These are phyloP conservation scores for Dalechampia spathulata DNA, from an alignment of 441 rosid species.

Conservation along the genomic window DNA sequence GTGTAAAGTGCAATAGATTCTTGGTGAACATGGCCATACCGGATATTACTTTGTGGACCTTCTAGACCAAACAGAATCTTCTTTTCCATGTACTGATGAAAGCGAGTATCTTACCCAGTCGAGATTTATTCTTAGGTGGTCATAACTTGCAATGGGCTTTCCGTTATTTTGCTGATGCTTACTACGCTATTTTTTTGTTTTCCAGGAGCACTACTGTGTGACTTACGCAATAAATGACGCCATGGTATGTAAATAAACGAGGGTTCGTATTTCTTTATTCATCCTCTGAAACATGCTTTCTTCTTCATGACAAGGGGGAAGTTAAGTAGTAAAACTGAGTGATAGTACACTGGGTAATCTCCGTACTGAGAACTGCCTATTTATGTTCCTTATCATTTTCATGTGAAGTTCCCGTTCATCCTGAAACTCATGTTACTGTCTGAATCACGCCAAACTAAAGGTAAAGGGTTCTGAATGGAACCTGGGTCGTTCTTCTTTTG, in stretches of 20 bases:
- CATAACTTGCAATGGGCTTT: constrained; percentile 3
- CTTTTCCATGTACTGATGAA: background rate
- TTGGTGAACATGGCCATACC: background rate
- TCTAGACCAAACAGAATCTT: constrained; percentile 3
- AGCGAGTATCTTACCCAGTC: background rate
- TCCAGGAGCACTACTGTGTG: constrained; percentile 86
- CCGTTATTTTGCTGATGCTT: constrained; percentile 1
- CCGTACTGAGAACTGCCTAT: background rate
- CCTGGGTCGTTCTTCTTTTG: background rate
- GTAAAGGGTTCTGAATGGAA: background rate
- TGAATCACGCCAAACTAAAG: background rate
- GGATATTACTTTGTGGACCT: background rate
- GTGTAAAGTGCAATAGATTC: constrained; percentile 1
- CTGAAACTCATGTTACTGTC: background rate
- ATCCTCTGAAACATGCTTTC: constrained; percentile 1
- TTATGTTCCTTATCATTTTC: background rate
- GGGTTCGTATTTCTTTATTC: background rate
- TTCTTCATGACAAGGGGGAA: background rate
- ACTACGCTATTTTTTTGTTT: constrained; percentile 12
- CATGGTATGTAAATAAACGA: constrained; percentile 42
- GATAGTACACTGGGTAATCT: background rate
- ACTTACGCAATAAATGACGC: constrained; percentile 77
- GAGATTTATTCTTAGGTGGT: background rate
- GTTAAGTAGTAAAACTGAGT: background rate
- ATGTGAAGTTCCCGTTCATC: background rate